Evolutionary conservation across 352 stramenopile species (phyloP).

Genomic region (Phytophthora sojae): DNA sequence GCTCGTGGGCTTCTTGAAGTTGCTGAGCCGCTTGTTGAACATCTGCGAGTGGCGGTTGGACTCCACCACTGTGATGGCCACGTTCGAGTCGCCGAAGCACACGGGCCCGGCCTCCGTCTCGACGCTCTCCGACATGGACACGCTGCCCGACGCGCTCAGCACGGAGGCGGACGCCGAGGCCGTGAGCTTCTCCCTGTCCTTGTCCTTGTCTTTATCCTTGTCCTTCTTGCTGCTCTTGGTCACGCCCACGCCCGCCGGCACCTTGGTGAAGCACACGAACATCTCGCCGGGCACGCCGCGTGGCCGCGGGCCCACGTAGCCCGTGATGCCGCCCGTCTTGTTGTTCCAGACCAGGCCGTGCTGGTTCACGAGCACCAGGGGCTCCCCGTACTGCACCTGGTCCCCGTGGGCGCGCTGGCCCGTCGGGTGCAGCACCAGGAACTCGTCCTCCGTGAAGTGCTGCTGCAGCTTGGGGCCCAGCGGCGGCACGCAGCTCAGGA

Average conservation of each 20-base stretch:
- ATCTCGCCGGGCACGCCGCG: slow-evolving; percentile 79
- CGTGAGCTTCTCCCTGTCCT: background rate
- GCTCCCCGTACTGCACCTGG: slow-evolving; percentile 74
- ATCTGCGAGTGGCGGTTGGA: slow-evolving; percentile 86
- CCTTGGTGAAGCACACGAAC: slow-evolving; percentile 70
- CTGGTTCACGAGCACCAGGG: slow-evolving; percentile 86
- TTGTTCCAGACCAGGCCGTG: slow-evolving; percentile 90
- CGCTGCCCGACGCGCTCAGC: slow-evolving; percentile 30
- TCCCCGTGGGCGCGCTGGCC: slow-evolving; percentile 52
- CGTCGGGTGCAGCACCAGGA: slow-evolving; percentile 72
- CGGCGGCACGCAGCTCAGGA: slow-evolving; percentile 82
- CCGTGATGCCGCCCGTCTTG: slow-evolving; percentile 89
- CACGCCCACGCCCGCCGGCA: slow-evolving; percentile 23
- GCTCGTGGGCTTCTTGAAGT: slow-evolving; percentile 90
- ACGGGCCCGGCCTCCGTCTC: slow-evolving; percentile 40
- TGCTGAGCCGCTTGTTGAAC: slow-evolving; percentile 87
- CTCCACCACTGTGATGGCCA: slow-evolving; percentile 78
- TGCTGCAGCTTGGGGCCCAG: slow-evolving; percentile 74
- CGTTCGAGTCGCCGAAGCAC: slow-evolving; percentile 74
- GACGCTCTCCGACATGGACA: slow-evolving; percentile 24
- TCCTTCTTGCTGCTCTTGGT: slow-evolving; percentile 37
- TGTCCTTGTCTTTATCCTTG: slow-evolving; percentile 28
- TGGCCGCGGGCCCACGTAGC: slow-evolving; percentile 77
- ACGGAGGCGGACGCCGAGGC: slow-evolving; percentile 25
- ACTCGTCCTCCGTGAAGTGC: slow-evolving; percentile 88